Base-by-base conservation (phyloP, 768 basidiomycete genomes). In the Hebeloma cylindrosporum region DNA sequence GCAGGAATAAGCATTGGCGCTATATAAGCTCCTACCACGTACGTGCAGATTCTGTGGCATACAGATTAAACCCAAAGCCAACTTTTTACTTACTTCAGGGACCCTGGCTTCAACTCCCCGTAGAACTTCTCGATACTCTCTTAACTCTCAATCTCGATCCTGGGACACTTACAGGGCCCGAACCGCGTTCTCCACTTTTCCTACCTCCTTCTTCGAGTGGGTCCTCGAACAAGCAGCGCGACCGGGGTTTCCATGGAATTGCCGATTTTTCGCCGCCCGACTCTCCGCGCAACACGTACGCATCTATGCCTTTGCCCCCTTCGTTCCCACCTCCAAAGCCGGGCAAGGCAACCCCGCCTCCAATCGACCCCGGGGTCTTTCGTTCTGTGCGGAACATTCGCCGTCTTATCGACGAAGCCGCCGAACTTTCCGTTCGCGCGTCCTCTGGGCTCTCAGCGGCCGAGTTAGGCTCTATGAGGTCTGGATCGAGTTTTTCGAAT, bases 1-100 rank as follows among this genome's bases (percentile, higher is more conserved):
- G 86, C 67, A 79, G 92, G 53, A 93, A 93, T 70, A 94, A 94
- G 64, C 92, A 94, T 58, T 93, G 91, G 92, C 80, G 83, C 21
- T 93, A 92, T 58, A 93, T 93, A 67, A 90, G 87, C 66, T 90
- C 90, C 17, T 92, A 88, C 62, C 88, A 91, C 63, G 89, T 90
- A 68, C 48, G 84, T 81, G 35, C 48, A 30, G 32, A 53, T 48
- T 31, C 17, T 45, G 43, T 26, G 46, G n/a, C 38, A 23, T 44
- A 18, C 38, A 14, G 26, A 41, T 38, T 51, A 16, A 30, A 16
- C 28, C 34, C 39, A 57, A 29, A 47, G 45, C 14, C 26, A 48
- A 26, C 55, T 58, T n/a, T n/a, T 40, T 58, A 45, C 34, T 36
- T 50, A 53, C 36, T 39, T 29, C 60, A 94, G 91, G 92, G 92